Evolutionary conservation across 768 basidiomycete genomes (phyloP).

Genomic region (Suillus bovinus): DNA sequence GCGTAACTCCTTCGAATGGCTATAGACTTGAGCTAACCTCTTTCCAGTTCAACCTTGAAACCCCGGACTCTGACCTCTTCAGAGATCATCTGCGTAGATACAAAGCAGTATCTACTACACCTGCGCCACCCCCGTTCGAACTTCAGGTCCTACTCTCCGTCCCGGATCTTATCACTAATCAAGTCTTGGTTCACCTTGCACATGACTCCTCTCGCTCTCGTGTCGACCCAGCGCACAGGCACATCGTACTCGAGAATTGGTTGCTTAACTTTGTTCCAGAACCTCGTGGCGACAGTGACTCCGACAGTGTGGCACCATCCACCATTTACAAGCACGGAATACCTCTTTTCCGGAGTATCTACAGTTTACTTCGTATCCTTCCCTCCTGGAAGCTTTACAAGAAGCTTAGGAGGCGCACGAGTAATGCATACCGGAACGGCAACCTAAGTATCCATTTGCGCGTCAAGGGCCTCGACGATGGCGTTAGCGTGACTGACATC

Average conservation of each 20-base stretch:
- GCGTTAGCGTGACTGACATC: slow-evolving; percentile 20
- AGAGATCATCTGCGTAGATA: slow-evolving; percentile 61
- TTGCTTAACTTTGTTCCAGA: slow-evolving; percentile 44
- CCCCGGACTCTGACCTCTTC: slow-evolving; percentile 69
- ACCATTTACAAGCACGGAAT: slow-evolving; percentile 88
- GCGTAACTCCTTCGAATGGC: slow-evolving; percentile 30
- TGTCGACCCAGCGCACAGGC: slow-evolving; percentile 67
- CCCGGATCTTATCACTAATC: slow-evolving; percentile 67
- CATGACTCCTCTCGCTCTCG: slow-evolving; percentile 60
- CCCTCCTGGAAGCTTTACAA: slow-evolving; percentile 77
- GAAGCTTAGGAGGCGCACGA: slow-evolving; percentile 49
- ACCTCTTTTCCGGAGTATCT: slow-evolving; percentile 76
- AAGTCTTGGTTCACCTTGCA: slow-evolving; percentile 68
- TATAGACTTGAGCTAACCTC: background rate
- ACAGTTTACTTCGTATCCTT: slow-evolving; percentile 68
- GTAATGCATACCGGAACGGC: slow-evolving; percentile 38
- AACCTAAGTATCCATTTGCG: slow-evolving; percentile 51
- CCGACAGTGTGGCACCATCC: slow-evolving; percentile 59
- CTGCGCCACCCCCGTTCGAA: slow-evolving; percentile 48
- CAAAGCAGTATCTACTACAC: slow-evolving; percentile 51
- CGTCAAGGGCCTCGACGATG: slow-evolving; percentile 39
- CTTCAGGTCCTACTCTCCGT: slow-evolving; percentile 71
- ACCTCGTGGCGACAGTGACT: slow-evolving; percentile 24
- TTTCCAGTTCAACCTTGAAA: slow-evolving; percentile 78
- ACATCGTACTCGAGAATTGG: slow-evolving; percentile 76